Conservation (phyloP, 2,329 filamentous ascomycete genomes). For the Exophiala spinifera region DNA sequence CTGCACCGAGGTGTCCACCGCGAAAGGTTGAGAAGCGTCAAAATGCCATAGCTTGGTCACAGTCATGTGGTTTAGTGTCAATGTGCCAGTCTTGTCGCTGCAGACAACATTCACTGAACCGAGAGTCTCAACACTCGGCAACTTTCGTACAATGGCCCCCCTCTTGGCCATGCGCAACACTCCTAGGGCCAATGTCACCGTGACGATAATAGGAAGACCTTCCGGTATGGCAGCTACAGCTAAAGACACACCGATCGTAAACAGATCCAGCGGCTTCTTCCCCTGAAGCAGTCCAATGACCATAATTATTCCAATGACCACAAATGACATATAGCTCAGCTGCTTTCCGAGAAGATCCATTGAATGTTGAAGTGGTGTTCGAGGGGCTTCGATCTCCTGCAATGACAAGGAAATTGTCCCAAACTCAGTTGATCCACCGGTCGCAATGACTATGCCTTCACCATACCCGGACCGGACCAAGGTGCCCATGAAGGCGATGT, state of each 20-base stretch:
- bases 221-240: slow-evolving; percentile 97
- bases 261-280: slow-evolving; percentile 86
- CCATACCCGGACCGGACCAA: slow-evolving; percentile 92
- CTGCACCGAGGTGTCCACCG: slow-evolving; percentile 54
- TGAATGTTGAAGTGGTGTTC: slow-evolving; percentile 87
- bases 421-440: slow-evolving; percentile 89
- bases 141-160: slow-evolving; percentile 89
- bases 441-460: slow-evolving; percentile 95
- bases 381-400: slow-evolving; percentile 89
- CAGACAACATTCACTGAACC: slow-evolving; percentile 99
- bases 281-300: slow-evolving; percentile 87
- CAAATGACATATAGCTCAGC: slow-evolving; percentile 93
- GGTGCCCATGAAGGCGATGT: slow-evolving; percentile 98
- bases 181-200: slow-evolving; percentile 88
- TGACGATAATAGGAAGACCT: slow-evolving; percentile 95
- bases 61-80: slow-evolving; percentile 98
- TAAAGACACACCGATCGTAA: slow-evolving; percentile 94
- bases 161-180: slow-evolving; percentile 95
- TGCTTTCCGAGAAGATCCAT: slow-evolving; percentile 98
- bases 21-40: slow-evolving; percentile 58
- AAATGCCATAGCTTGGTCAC: slow-evolving; percentile 96
- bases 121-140: slow-evolving; percentile 95
- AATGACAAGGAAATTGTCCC: slow-evolving; percentile 93
- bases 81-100: slow-evolving; percentile 94
- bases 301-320: slow-evolving; percentile 89